Evolutionary conservation across 2,329 filamentous ascomycete species (phyloP).

Genomic region (Cercospora citrullina): DNA sequence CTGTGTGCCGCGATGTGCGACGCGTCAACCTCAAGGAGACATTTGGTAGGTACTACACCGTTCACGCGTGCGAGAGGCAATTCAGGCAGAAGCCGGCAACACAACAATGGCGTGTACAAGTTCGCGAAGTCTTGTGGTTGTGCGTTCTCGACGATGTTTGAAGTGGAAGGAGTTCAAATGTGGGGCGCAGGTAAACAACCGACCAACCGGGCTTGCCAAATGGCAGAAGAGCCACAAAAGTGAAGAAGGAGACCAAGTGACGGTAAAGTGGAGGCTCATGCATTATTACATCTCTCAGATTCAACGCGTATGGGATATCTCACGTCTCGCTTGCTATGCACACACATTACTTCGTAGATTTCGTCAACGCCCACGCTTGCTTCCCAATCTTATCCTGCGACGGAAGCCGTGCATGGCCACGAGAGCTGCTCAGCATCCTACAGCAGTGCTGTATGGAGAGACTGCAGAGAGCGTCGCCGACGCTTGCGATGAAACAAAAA

Average conservation of each 20-base stretch:
- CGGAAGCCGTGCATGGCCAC: constrained; percentile 11
- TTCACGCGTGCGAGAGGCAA: background rate
- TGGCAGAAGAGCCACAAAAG: background rate
- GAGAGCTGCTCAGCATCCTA: background rate
- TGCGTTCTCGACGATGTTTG: background rate
- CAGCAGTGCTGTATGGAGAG: constrained; percentile 15
- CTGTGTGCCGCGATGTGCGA: background rate
- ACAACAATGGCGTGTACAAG: background rate
- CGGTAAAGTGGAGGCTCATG: background rate
- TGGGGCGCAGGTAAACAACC: background rate
- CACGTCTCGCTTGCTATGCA: constrained; percentile 28
- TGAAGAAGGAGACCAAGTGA: background rate
- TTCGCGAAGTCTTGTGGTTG: background rate
- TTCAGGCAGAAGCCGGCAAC: background rate
- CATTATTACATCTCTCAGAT: background rate
- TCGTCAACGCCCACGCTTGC: constrained; percentile 14
- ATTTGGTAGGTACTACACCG: background rate
- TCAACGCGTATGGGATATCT: constrained; percentile 21
- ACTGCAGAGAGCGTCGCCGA: constrained; percentile 1
- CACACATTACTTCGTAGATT: constrained; percentile 26
- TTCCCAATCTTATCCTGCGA: constrained; percentile 20
- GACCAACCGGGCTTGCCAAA: background rate
- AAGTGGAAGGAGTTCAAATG: background rate
- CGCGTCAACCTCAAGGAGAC: background rate
- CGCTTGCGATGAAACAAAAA: constrained; percentile 1